A percentile compares a stretch with the other conserved stretches of the same genome.
These are phyloP conservation scores for Royoungia palumana DNA, from an alignment of 768 basidiomycete species.

Conservation along the genomic window DNA sequence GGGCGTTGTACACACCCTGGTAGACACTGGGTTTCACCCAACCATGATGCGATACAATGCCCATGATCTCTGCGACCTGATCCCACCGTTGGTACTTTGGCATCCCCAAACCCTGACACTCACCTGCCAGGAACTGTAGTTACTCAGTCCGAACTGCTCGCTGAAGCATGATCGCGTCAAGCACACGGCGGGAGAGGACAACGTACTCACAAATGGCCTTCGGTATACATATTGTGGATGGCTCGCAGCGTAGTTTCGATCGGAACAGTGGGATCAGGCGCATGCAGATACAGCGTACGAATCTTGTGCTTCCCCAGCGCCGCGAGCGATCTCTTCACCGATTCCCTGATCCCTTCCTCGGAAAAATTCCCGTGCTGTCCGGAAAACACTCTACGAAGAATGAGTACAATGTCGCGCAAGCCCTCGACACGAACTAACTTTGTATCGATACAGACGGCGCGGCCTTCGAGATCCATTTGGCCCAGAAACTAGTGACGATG, in stretches of 20 bases:
- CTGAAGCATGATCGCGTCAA: background rate
- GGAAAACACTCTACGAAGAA: conserved; percentile 4
- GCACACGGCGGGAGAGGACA: background rate
- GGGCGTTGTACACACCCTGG: conserved; percentile 46
- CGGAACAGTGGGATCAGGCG: conserved; percentile 41
- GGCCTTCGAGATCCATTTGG: conserved; percentile 12
- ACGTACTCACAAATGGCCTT: conserved; percentile 46
- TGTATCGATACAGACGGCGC: conserved; percentile 14
- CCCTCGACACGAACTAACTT: conserved; percentile 13
- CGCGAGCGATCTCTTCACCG: conserved; percentile 9
- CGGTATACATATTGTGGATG: conserved; percentile 46
- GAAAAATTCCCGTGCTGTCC: conserved; percentile 6
- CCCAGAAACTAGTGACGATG: conserved; percentile 11
- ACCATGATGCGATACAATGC: conserved; percentile 40
- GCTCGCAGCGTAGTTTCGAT: conserved; percentile 45
- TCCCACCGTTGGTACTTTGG: background rate
- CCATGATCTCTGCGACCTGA: conserved; percentile 44
- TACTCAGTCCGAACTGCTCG: conserved; percentile 15
- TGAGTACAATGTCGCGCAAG: background rate
- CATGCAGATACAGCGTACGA: conserved; percentile 41
- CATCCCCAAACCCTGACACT: background rate
- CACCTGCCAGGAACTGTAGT: conserved; percentile 35
- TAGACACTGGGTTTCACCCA: conserved; percentile 51
- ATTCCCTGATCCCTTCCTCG: conserved; percentile 10
- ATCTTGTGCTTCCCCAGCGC: conserved; percentile 13